Conservation (phyloP, 225 moss, liverwort and hornwort species). For the Asterella californica region DNA sequence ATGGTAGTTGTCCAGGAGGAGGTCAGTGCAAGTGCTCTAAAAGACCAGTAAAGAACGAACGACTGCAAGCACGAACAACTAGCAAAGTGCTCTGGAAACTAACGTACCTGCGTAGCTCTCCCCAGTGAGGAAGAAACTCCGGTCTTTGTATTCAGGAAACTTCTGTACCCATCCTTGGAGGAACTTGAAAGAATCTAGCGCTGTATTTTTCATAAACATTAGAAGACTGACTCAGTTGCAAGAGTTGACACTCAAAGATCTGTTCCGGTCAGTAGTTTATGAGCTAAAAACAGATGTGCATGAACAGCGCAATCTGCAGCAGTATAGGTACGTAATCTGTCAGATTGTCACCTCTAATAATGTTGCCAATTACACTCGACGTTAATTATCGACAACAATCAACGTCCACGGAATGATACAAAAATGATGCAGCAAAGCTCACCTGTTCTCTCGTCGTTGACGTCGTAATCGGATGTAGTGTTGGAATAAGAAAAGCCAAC, state of each 20-base stretch:
- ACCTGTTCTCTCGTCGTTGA: slow-evolving; percentile 65
- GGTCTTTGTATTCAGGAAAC: slow-evolving; percentile 63
- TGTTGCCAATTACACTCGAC: too few species aligned
- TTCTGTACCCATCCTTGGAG: slow-evolving; percentile 61
- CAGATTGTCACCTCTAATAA: too few species aligned
- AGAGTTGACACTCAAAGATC: too few species aligned
- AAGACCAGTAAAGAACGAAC: background rate
- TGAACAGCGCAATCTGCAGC: too few species aligned
- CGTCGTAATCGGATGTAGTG: slow-evolving; percentile 55
- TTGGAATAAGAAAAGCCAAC: slow-evolving; percentile 82
- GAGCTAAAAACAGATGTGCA: too few species aligned
- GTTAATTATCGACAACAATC: too few species aligned
- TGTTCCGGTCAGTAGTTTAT: too few species aligned
- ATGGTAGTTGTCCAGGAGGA: too few species aligned
- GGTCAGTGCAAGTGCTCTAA: background rate
- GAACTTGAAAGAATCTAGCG: slow-evolving; percentile 59
- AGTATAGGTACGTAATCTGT: too few species aligned
- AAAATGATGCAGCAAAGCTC: background rate
- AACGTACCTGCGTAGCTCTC: slow-evolving; percentile 72
- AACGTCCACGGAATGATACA: too few species aligned
- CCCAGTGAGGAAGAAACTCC: slow-evolving; percentile 58
- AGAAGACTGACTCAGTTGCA: background rate
- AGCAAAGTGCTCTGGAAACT: background rate
- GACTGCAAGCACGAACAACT: background rate
- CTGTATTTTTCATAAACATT: slow-evolving; percentile 30